phyloP scores from a whole-genome alignment of 371 early-diverging fungal species.

The Batrachochytrium dendrobatidis region DNA sequence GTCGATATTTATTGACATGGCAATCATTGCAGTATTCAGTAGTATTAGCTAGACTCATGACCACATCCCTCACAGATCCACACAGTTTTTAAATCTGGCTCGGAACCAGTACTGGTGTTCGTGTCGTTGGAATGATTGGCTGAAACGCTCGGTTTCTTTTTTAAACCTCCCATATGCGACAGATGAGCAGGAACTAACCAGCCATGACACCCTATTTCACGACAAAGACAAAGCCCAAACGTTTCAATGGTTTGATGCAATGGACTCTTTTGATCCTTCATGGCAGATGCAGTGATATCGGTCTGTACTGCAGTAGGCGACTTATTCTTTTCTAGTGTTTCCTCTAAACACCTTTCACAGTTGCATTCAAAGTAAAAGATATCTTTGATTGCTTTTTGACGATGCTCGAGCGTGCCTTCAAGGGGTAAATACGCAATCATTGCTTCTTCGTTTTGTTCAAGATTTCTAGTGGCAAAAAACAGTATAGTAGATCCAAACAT shows the following conservation, averaged over 20 bases:
- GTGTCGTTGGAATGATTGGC: no score
- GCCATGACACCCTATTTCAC: not conserved
- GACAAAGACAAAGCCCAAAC: not conserved
- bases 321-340: no score
- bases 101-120: no score
- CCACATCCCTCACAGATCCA: no score
- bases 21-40: no score
- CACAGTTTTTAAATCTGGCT: no score
- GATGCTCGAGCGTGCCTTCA: constrained; percentile 20
- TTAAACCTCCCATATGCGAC: no score
- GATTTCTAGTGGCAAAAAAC: constrained; percentile 47
- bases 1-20: no score
- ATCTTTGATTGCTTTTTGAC: constrained; percentile 44
- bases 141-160: no score
- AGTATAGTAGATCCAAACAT: constrained; percentile 30
- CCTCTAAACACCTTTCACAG: constrained; percentile 52
- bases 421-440: constrained; percentile 53
- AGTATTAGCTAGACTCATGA: no score
- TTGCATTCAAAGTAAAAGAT: constrained; percentile 63
- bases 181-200: not conserved
- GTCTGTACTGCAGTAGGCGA: no score
- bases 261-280: not conserved
- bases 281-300: no score
- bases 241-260: not conserved
- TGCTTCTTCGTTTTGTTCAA: constrained; percentile 55